Evolutionary conservation across 768 basidiomycete species (phyloP).

Genomic region (Tylopilus rubrobrunneus): DNA sequence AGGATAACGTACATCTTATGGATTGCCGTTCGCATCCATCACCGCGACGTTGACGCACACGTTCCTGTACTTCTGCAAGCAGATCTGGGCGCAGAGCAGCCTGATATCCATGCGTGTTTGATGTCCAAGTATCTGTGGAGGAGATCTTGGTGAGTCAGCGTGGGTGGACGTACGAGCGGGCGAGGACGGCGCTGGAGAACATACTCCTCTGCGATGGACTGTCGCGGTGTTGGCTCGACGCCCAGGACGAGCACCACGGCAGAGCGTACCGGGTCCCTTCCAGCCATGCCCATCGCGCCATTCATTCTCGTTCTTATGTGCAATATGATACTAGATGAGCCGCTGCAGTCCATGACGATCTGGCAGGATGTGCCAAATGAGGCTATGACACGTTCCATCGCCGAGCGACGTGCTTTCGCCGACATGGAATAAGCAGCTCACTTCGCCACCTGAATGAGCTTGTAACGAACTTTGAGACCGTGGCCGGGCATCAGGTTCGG

Average conservation of each 20-base stretch:
- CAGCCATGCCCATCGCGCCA: too few species aligned
- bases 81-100: conserved; percentile 72
- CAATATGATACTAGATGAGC: too few species aligned
- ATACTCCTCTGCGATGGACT: conserved; percentile 89
- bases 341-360: too few species aligned
- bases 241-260: conserved; percentile 67
- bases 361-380: too few species aligned
- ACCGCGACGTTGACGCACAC: conserved; percentile 73
- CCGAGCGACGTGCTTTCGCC: too few species aligned
- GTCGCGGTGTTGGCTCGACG: conserved; percentile 79
- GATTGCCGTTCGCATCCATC: conserved; percentile 78
- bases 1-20: conserved; percentile 69
- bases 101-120: conserved; percentile 64
- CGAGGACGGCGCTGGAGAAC: conserved; percentile 76
- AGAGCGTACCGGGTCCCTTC: conserved; percentile 65
- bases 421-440: too few species aligned
- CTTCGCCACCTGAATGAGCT: too few species aligned
- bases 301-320: too few species aligned
- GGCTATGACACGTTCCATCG: too few species aligned
- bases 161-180: conserved; percentile 79
- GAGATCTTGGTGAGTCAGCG: conserved; percentile 53
- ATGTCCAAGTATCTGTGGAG: conserved; percentile 57
- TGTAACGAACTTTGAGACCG: too few species aligned
- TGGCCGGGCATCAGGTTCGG: too few species aligned
- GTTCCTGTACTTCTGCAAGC: conserved; percentile 72